Conservation (phyloP, 1,139 yeast genomes). For the Kodamaea sp. region DNA sequence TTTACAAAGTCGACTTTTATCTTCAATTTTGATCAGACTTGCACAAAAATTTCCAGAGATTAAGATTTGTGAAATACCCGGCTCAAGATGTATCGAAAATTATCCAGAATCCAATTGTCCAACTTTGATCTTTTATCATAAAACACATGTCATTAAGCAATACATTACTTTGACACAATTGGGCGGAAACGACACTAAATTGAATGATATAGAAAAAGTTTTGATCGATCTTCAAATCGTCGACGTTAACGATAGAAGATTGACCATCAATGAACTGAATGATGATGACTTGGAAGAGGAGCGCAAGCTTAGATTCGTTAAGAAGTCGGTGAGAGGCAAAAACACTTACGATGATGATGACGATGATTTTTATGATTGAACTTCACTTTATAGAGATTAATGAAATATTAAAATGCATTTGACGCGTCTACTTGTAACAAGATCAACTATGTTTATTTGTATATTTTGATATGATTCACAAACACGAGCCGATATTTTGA, state of each 20-base stretch:
- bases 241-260: constrained; percentile 59
- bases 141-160: constrained; percentile 75
- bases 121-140: constrained; percentile 75
- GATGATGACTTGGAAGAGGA: constrained; percentile 44
- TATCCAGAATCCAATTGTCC: constrained; percentile 92
- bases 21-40: constrained; percentile 47
- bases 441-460: too few relatives aligned
- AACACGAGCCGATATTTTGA: too few relatives aligned
- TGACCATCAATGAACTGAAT: constrained; percentile 54
- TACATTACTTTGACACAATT: constrained; percentile 71
- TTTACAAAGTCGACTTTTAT: constrained; percentile 69
- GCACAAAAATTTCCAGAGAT: constrained; percentile 70
- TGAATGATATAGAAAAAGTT: constrained; percentile 67
- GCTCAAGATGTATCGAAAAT: constrained; percentile 82
- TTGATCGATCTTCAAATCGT: constrained; percentile 66
- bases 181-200: constrained; percentile 76
- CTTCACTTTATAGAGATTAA: not conserved
- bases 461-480: too few relatives aligned
- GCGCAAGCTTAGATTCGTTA: constrained; percentile 50
- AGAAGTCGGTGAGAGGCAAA: constrained; percentile 47
- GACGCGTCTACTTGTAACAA: too few relatives aligned
- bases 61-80: constrained; percentile 88
- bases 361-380: constrained; percentile 42
- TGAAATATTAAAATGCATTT: too few relatives aligned
- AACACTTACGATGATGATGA: constrained; percentile 25